Evolutionary conservation across 2,329 filamentous ascomycete genomes (phyloP).

Genomic region (Endoconidiophora laricicola): DNA sequence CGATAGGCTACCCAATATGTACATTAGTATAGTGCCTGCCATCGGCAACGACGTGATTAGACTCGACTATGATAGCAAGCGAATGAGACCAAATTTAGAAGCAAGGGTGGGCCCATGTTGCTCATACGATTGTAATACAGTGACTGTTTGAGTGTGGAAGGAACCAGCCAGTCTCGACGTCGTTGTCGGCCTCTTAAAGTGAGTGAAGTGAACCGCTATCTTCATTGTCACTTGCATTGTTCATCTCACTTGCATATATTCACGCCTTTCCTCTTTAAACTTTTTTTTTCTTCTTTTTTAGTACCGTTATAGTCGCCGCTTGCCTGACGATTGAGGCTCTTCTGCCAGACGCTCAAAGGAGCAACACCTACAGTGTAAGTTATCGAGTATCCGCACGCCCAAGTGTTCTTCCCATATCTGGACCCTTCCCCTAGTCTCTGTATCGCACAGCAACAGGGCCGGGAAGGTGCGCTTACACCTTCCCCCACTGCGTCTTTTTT

Average conservation of each 20-base stretch:
- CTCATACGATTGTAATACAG: constrained; percentile 4
- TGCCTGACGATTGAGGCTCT: constrained; percentile 1
- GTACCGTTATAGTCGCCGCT: not conserved
- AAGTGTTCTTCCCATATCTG: not conserved
- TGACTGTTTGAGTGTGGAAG: not conserved
- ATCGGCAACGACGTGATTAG: too few species aligned
- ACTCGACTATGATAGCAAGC: not conserved
- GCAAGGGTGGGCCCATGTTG: constrained; percentile 1
- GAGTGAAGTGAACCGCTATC: too few species aligned
- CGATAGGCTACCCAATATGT: too few species aligned
- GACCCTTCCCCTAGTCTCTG: not conserved
- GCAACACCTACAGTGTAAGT: not conserved
- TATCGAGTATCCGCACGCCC: not conserved
- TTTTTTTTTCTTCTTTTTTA: too few species aligned
- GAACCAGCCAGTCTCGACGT: not conserved
- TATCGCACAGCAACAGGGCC: not conserved
- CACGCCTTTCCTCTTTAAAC: too few species aligned
- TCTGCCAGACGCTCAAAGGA: not conserved
- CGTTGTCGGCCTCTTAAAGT: not conserved
- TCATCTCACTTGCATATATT: not conserved
- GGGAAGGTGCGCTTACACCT: constrained; percentile 12
- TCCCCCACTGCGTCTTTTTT: constrained; percentile 9
- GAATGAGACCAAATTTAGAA: not conserved
- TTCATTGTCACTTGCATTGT: not conserved
- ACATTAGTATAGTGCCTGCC: too few species aligned